Percentiles rank a stretch among this genome's conserved stretches.
Conservation (phyloP, 495 filamentous ascomycete species). For the Lichenothelia convexa region DNA sequence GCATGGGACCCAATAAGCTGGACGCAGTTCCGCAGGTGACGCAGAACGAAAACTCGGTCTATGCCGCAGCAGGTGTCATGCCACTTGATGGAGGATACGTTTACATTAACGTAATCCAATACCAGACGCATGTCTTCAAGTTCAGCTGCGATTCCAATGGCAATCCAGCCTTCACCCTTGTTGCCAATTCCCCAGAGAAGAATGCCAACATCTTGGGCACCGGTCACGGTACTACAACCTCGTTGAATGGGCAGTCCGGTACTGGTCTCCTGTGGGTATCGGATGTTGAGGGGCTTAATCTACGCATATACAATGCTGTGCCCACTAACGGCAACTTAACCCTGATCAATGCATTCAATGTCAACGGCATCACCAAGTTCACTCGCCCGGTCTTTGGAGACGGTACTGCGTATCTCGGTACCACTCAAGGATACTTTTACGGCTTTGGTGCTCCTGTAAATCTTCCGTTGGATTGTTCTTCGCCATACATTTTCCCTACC, state of each 20-base stretch:
- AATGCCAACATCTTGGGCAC: slow-evolving; percentile 24
- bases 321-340: slow-evolving; percentile 21
- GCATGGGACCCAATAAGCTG: slow-evolving; percentile 22
- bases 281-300: slow-evolving; percentile 23
- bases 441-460: slow-evolving; percentile 24
- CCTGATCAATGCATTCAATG: slow-evolving; percentile 20
- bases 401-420: slow-evolving; percentile 20
- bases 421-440: slow-evolving; percentile 17
- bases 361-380: slow-evolving; percentile 22
- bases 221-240: slow-evolving; percentile 24
- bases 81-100: slow-evolving; percentile 32
- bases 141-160: slow-evolving; percentile 20
- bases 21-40: slow-evolving; percentile 30
- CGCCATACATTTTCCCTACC: slow-evolving; percentile 19
- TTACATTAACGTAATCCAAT: slow-evolving; percentile 24
- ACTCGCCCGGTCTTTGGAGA: slow-evolving; percentile 24
- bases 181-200: slow-evolving; percentile 18
- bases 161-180: slow-evolving; percentile 20
- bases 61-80: slow-evolving; percentile 28
- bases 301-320: slow-evolving; percentile 27
- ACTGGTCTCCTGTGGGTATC: slow-evolving; percentile 24
- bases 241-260: slow-evolving; percentile 23
- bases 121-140: slow-evolving; percentile 18
- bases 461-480: slow-evolving; percentile 23
- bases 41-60: slow-evolving; percentile 21